Percentiles rank a stretch among this genome's conserved stretches.
These are phyloP conservation scores for Sporisorium reilianum DNA, from an alignment of 1,284 basidiomycete genomes.

Conservation along the genomic window DNA sequence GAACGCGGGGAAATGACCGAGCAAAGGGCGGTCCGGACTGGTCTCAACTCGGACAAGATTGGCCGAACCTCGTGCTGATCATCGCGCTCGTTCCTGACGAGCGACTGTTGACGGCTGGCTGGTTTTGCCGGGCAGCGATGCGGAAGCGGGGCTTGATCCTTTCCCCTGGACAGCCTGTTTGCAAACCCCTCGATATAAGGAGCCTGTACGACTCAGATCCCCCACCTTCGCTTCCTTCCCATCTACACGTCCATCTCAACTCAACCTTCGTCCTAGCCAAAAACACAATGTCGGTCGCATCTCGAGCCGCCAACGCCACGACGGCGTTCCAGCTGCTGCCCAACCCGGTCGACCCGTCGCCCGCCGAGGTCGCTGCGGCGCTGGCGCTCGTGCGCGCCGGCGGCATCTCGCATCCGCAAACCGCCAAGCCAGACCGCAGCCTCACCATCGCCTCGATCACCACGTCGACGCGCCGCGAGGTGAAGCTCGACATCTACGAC, in stretches of 20 bases:
- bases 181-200: too few species aligned
- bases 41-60: too few species aligned
- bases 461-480: slow-evolving; percentile 12
- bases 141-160: too few species aligned
- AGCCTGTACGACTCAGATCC: too few species aligned
- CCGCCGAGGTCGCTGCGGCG: slow-evolving; percentile 19
- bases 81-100: too few species aligned
- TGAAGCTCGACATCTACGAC: slow-evolving; percentile 32
- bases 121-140: too few species aligned
- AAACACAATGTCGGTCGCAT: slow-evolving; percentile 22
- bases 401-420: slow-evolving; percentile 20
- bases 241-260: background rate
- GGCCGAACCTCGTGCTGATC: too few species aligned
- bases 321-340: slow-evolving; percentile 25
- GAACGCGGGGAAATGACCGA: too few species aligned
- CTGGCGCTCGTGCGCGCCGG: slow-evolving; percentile 34
- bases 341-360: slow-evolving; percentile 27
- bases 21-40: too few species aligned
- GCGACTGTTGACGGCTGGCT: too few species aligned
- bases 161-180: too few species aligned
- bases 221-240: background rate
- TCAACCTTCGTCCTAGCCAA: background rate
- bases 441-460: slow-evolving; percentile 14
- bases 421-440: slow-evolving; percentile 24
- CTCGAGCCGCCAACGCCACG: slow-evolving; percentile 22